Conservation (phyloP, 78 protist species). For the Dictyostelium firmibasis region DNA sequence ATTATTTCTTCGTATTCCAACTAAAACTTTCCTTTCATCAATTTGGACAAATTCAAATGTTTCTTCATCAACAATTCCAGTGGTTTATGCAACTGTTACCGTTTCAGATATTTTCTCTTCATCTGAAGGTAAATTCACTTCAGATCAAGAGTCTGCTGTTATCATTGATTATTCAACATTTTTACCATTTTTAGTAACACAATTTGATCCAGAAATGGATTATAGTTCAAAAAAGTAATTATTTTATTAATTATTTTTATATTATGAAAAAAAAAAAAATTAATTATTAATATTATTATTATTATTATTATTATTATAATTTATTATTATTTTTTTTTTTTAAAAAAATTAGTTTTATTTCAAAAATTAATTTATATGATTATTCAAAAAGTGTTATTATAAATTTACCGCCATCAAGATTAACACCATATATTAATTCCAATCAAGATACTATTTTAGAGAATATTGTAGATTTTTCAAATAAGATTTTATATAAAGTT, state of each 20-base stretch:
- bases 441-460: conserved; percentile 35
- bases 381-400: conserved; percentile 6
- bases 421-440: conserved; percentile 60
- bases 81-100: background rate
- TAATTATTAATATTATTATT: background rate
- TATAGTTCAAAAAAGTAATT: background rate
- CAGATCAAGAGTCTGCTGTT: background rate
- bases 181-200: conserved; percentile 22
- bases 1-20: background rate
- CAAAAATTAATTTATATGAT: conserved; percentile 12
- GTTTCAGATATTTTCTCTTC: background rate
- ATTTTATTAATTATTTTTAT: background rate
- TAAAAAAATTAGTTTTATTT: conserved; percentile 22
- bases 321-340: background rate
- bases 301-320: background rate
- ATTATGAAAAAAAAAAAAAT: background rate
- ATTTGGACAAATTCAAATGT: conserved; percentile 10
- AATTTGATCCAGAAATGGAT: conserved; percentile 25
- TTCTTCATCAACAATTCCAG: background rate
- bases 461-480: conserved; percentile 15
- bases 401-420: conserved; percentile 75
- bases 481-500: conserved; percentile 45
- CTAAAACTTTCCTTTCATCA: background rate
- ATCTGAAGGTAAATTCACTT: conserved; percentile 3
- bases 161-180: conserved; percentile 33